Base-by-base conservation (phyloP, 139 green algal genomes). In the Micractinium sp. region DNA sequence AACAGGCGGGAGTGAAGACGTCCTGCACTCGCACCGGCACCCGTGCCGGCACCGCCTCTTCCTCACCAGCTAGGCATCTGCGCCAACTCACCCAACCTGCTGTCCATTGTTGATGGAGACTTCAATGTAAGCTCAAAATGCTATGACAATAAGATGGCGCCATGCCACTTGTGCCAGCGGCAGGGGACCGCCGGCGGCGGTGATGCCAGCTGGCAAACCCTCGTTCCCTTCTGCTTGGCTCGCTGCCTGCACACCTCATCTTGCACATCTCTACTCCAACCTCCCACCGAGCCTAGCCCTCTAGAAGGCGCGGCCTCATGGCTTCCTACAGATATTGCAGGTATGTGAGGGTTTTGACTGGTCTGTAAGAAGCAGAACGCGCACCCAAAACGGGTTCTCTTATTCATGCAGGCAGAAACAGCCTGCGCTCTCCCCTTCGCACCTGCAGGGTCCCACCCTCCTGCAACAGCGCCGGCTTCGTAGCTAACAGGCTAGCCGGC, bases 391-490 rank as follows among this genome's bases (percentile, higher is more conserved):
- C 47, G 47, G 47, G 47, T 56, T 56, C 35, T 7, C 53, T 82
- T 35, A 38, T 82, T 16, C 18, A 5, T 60, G 76, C 31, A 56
- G 53, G 3, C 35, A 60, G 3, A 82, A 82, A 36, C 76, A 3
- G 25, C 23, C 23, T 29, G 9, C 66, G 66, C 66, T 73, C 35
- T 9, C 41, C 74, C 35, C 74, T n/a, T 33, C 67, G 7, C n/a
- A 71, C 81, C 3, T 75, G 83, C 83, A 87, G 83, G 83, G 66
- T 76, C 31, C 3, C 81, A n/a, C 56, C 81, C 33, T 35, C n/a
- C 60, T 86, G 81, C 67, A 41, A 53, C 5, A 77, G 71, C 71
- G 83, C 67, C 18, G 35, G 53, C 9, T 87, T 80, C 41, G 66
- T 87, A 0, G 39, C 66, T 27, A 81, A 87, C 83, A 80, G 61